Percentiles rank a stretch among this genome's conserved stretches.
Conservation (phyloP, 2,329 filamentous ascomycete genomes). For the Aspergillus fumigatus region DNA sequence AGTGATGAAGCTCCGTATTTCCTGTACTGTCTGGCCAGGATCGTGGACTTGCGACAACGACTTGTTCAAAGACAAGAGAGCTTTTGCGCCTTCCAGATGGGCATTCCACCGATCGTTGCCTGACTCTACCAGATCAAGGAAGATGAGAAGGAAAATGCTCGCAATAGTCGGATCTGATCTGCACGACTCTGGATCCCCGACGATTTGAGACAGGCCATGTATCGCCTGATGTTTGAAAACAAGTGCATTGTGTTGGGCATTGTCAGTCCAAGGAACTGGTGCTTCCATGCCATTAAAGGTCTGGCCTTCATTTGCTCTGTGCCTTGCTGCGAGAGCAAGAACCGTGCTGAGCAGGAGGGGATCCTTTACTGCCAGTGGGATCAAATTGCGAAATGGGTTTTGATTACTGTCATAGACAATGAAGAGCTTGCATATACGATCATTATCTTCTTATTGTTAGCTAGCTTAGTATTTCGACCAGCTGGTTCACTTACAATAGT, state of each 20-base stretch:
- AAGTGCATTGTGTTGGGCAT: slow-evolving; percentile 27
- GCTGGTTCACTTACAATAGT: slow-evolving; percentile 21
- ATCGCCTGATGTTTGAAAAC: slow-evolving; percentile 32
- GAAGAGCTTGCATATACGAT: slow-evolving; percentile 27
- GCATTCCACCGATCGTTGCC: slow-evolving; percentile 32
- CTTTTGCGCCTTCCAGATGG: slow-evolving; percentile 30
- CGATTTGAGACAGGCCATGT: slow-evolving; percentile 21
- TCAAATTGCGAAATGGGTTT: slow-evolving; percentile 26
- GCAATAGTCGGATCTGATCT: slow-evolving; percentile 29
- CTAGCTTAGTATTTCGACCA: not conserved
- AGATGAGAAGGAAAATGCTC: slow-evolving; percentile 31
- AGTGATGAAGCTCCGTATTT: slow-evolving; percentile 26
- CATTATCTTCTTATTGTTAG: slow-evolving; percentile 20
- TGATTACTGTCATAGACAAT: slow-evolving; percentile 26
- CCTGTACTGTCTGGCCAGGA: slow-evolving; percentile 24
- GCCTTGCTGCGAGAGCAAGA: slow-evolving; percentile 27
- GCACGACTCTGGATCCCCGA: slow-evolving; percentile 11
- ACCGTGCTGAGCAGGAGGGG: slow-evolving; percentile 22
- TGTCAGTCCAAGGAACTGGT: slow-evolving; percentile 2
- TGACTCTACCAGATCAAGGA: slow-evolving; percentile 30
- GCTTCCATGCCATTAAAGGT: slow-evolving; percentile 14
- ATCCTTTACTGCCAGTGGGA: slow-evolving; percentile 21
- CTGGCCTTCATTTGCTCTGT: slow-evolving; percentile 23
- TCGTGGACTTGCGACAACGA: slow-evolving; percentile 9
- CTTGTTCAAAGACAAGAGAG: slow-evolving; percentile 19